phyloP scores from a whole-genome alignment of 768 basidiomycete species.

The Xerocomellus chrysenteron region DNA sequence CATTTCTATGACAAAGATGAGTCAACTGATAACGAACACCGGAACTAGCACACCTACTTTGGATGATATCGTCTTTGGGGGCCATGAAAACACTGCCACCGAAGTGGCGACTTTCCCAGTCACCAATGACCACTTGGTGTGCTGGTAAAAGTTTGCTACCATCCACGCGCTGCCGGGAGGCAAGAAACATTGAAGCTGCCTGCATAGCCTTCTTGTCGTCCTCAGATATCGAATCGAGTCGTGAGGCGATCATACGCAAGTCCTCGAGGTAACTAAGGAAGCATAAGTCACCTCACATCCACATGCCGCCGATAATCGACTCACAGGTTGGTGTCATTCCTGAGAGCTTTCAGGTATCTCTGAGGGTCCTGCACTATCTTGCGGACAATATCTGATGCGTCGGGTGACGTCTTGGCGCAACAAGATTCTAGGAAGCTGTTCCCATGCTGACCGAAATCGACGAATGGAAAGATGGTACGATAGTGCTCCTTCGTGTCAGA shows the following conservation, averaged over 20 bases:
- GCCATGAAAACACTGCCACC: conserved; percentile 3
- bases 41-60: conserved; percentile 5
- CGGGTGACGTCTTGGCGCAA: conserved; percentile 12
- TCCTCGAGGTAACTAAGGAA: conserved; percentile 12
- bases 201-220: conserved; percentile 12
- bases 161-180: not conserved
- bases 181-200: conserved; percentile 9
- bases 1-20: conserved; percentile 3
- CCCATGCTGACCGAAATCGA: conserved; percentile 12
- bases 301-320: not conserved
- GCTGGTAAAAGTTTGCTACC: conserved; percentile 2
- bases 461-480: conserved; percentile 13
- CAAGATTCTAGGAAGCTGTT: conserved; percentile 15
- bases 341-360: conserved; percentile 1
- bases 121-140: conserved; percentile 8
- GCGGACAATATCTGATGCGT: conserved; percentile 9
- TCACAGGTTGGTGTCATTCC: not conserved
- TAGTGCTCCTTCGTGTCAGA: conserved; percentile 1
- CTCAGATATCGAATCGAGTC: conserved; percentile 9
- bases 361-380: conserved; percentile 10
- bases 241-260: conserved; percentile 11
- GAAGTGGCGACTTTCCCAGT: conserved; percentile 14
- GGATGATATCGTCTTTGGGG: conserved; percentile 6
- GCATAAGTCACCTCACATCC: not conserved
- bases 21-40: not conserved